Conservation (phyloP, 495 filamentous ascomycete genomes). For the Hyaloscypha hepaticicola region DNA sequence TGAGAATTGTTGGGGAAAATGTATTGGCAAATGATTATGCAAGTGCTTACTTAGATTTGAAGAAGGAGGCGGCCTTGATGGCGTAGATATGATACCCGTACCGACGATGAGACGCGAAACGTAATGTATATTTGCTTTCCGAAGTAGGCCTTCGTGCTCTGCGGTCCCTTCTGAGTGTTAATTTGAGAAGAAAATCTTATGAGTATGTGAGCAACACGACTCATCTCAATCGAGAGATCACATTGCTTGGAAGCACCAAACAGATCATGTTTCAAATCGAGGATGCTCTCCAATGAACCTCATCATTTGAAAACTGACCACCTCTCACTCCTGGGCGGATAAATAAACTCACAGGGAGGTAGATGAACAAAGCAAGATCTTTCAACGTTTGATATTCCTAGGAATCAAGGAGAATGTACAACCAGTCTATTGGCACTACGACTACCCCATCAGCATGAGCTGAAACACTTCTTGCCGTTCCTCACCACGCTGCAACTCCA, state of each 20-base stretch:
- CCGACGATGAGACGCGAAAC: constrained; percentile 15
- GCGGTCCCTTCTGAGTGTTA: too few species aligned
- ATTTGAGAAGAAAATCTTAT: too few species aligned
- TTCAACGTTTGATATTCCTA: constrained; percentile 5
- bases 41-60: constrained; percentile 63
- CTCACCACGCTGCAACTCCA: not conserved
- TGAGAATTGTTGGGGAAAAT: constrained; percentile 70
- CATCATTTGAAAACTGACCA: not conserved
- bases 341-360: not conserved
- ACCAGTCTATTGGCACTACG: constrained; percentile 6
- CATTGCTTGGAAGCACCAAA: too few species aligned
- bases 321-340: too few species aligned
- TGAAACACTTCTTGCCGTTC: not conserved
- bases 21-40: constrained; percentile 74
- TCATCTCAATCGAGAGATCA: too few species aligned
- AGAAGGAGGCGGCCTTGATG: constrained; percentile 38
- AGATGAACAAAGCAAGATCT: not conserved
- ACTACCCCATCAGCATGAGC: not conserved
- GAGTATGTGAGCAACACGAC: too few species aligned
- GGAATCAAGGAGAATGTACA: constrained; percentile 33
- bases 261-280: too few species aligned
- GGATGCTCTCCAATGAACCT: not conserved
- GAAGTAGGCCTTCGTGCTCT: not conserved
- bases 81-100: constrained; percentile 32
- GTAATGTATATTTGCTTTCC: not conserved